Conservation (phyloP, 202 grass and related monocot genomes). For the Panicum virgatum region DNA sequence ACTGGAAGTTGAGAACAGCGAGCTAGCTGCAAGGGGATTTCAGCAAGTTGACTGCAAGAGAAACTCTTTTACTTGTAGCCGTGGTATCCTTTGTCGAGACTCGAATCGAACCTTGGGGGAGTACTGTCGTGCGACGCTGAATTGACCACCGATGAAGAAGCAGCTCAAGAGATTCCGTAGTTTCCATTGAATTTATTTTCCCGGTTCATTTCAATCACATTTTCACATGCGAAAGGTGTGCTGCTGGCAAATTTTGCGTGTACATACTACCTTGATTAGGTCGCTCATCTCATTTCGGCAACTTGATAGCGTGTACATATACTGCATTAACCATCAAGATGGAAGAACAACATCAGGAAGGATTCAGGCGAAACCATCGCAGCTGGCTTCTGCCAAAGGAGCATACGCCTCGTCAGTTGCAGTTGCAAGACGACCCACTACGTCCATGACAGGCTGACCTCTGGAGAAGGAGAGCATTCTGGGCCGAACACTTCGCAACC, state of each 20-base stretch:
- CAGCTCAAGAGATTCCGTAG: no score
- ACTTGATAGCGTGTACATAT: no score
- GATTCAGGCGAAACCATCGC: not conserved
- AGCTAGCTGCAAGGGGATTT: not conserved
- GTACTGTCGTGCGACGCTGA: not conserved
- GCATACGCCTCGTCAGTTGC: not conserved
- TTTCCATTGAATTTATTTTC: no score
- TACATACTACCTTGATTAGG: not conserved
- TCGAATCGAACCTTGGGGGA: not conserved
- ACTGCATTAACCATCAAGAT: not conserved
- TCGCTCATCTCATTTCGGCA: not conserved
- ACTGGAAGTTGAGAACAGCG: not conserved
- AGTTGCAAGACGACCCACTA: not conserved
- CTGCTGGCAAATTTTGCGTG: not conserved
- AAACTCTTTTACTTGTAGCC: not conserved
- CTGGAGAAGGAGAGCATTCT: slow-evolving; percentile 31
- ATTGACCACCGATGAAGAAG: not conserved
- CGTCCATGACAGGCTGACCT: not conserved
- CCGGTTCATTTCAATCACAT: not conserved
- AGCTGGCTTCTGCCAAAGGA: not conserved
- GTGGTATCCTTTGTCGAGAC: not conserved
- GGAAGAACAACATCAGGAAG: not conserved
- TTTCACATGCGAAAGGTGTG: not conserved
- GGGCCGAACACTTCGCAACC: slow-evolving; percentile 44
- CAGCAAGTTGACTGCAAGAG: not conserved